Base-by-base conservation (phyloP, 2,329 filamentous ascomycete species). In the Microcyclospora pomicola region DNA sequence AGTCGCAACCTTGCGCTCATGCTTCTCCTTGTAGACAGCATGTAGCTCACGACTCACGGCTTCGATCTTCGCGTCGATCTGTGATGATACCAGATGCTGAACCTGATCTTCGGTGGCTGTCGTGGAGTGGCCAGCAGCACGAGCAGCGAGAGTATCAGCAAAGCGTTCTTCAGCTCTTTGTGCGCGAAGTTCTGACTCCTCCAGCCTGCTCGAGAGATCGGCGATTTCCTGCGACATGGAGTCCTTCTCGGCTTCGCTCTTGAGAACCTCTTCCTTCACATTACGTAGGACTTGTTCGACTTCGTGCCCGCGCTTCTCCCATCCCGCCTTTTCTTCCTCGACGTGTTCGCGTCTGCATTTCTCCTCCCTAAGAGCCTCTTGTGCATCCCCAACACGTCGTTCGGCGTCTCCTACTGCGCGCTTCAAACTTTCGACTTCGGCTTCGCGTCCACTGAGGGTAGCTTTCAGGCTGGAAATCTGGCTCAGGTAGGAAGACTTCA, bases 391-490 rank as follows among this genome's bases (percentile, higher is more conserved):
- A 14, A 92, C 87, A 15, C 88, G 80, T 56, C 85, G 82, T 65
- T 98, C 91, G 0, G 91, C 88, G 60, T 96, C 87, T 5, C 75
- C 76, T 24, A 96, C 77, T 1, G 91, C 85, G 32, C 81, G 77
- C 58, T 94, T 94, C 41, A 96, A 71, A 27, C 82, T 88, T 36
- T 78, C 71, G 28, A 91, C 84, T 59, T 96, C 87, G 5, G 88
- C 88, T 57, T 96, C 88, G 53, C 91, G 92, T 35, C 91, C 91
- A 51, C 80, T 87, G 9, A 98, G 68, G 9, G 84, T 88, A 2
- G 91, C 91, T 54, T 84, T 91, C 13, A 98, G 73, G n/a, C 82
- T 85, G 44, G 85, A 93, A 42, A 98, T 93, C 56, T 96, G 84
- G 0, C 87, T 93, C 36, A 92, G 71, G 51, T 93, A 92, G 15